phyloP scores from a whole-genome alignment of 2,329 filamentous ascomycete genomes.

The Trichophyton schoenleinii region DNA sequence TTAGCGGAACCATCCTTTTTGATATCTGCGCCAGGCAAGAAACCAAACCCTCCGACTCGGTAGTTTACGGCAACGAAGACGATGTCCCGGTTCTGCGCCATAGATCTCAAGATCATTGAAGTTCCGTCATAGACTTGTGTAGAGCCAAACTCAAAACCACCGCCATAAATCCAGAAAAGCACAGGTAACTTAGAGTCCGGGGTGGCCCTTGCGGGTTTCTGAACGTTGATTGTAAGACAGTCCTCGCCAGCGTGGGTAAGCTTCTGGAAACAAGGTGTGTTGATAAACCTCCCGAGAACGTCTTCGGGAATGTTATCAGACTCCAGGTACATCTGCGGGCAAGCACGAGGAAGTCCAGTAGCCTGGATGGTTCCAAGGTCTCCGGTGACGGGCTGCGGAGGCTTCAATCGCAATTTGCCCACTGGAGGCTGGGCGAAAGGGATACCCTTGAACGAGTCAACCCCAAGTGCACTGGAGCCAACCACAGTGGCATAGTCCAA shows the following conservation, averaged over 20 bases:
- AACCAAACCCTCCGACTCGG: conserved; percentile 61
- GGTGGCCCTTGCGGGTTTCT: conserved; percentile 46
- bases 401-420: conserved; percentile 54
- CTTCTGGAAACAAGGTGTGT: conserved; percentile 46
- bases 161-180: conserved; percentile 59
- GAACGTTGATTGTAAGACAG: conserved; percentile 50
- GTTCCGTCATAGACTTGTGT: conserved; percentile 27
- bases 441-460: conserved; percentile 63
- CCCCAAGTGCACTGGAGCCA: conserved; percentile 32
- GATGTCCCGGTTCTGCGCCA: conserved; percentile 48
- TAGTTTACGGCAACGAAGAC: conserved; percentile 70
- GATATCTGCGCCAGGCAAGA: conserved; percentile 57
- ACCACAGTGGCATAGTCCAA: conserved; percentile 39
- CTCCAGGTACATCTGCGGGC: conserved; percentile 59
- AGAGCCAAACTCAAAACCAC: conserved; percentile 42
- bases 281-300: conserved; percentile 40
- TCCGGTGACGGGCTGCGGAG: conserved; percentile 49
- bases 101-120: conserved; percentile 26
- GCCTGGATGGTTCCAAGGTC: conserved; percentile 50
- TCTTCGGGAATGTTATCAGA: conserved; percentile 33
- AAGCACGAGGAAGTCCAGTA: conserved; percentile 46
- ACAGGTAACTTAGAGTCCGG: conserved; percentile 47
- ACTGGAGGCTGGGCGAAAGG: conserved; percentile 61
- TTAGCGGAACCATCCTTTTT: conserved; percentile 56
- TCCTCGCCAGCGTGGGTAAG: conserved; percentile 48